Evolutionary conservation across 257 asterid genomes (phyloP), one percentile per base, ranked within the genome.

Genomic region (Gentiana macrophylla): DNA sequence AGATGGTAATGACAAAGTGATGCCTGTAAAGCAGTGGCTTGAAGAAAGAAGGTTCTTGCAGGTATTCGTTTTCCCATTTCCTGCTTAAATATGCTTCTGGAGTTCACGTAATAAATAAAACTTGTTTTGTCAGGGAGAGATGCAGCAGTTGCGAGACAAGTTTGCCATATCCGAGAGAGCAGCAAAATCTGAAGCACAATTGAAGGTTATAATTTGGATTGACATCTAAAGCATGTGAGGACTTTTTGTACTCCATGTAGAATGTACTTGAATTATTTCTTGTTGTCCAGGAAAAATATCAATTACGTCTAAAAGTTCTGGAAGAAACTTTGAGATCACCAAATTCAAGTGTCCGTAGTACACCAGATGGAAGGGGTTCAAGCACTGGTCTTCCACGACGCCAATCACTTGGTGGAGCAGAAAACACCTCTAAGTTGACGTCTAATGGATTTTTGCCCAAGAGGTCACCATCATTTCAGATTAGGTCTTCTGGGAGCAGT

Each of bases 1-100:
- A 74, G 98, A 91, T 70, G 79, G 95, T 61, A 91, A 80, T 74
- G 98, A 91, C 73, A 91, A 87, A 79, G 96, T 91, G 70, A 87
- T 87, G 98, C 98, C 98, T 41, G 95, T 90, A 37, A 90, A 86
- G 68, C 98, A 90, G 66, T 90, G 98, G 98, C 84, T 90, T 48
- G 98, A 91, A 64, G 98, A 91, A 71, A 81, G 98, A 76, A 87
- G 92, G 70, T 79, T 79, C 71, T 68, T 87, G 71, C 98, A 84
- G 94, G 98, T 91, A 70, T 37, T 62, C 48, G 24, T 24, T 49
- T 2, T 58, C 35, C 45, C 32, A 11, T 35, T 33, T 41, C 9
- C 46, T 47, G 46, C 60, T 52, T 57, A 24, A 24, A 36, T 57
- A 46, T 34, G 64, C n/a, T 38, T 50, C 35, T 32, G 36, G 36